These are phyloP conservation scores for Ceratocystis lukuohia DNA, from an alignment of 2,329 filamentous ascomycete species.

Conservation along the genomic window DNA sequence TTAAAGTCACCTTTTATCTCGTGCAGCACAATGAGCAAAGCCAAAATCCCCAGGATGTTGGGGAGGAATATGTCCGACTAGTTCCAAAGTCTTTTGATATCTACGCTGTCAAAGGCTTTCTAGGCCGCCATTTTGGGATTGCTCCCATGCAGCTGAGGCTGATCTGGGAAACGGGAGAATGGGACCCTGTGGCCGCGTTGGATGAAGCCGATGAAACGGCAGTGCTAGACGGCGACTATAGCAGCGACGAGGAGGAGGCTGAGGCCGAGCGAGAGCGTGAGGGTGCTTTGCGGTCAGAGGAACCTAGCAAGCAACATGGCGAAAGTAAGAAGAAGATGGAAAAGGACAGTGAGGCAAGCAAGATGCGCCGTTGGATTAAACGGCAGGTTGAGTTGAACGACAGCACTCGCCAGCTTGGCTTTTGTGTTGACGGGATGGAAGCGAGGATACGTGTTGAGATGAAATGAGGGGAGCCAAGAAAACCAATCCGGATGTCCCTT, in stretches of 20 bases:
- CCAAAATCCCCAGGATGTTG: conserved; percentile 23
- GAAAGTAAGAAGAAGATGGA: conserved; percentile 25
- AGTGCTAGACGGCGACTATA: conserved; percentile 33
- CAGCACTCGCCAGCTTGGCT: conserved; percentile 68
- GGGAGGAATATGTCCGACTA: conserved; percentile 26
- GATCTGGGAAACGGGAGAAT: conserved; percentile 83
- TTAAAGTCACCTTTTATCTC: conserved; percentile 45
- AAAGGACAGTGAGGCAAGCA: conserved; percentile 24
- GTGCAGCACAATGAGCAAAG: background rate
- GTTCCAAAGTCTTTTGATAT: conserved; percentile 69
- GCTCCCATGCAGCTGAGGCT: conserved; percentile 52
- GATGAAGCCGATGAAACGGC: conserved; percentile 42
- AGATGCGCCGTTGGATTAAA: conserved; percentile 51
- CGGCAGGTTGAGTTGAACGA: conserved; percentile 69
- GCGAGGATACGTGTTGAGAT: conserved; percentile 50
- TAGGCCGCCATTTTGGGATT: conserved; percentile 54
- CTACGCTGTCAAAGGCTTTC: conserved; percentile 68
- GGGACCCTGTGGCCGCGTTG: conserved; percentile 60
- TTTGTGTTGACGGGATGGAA: conserved; percentile 63
- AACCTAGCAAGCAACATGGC: conserved; percentile 14
- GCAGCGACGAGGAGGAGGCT: conserved; percentile 39
- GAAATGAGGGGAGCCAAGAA: background rate
- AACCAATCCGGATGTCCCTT: background rate
- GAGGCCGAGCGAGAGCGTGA: conserved; percentile 27
- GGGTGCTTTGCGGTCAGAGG: conserved; percentile 21